phyloP scores from a whole-genome alignment of 345 rosid genomes.

The Hirschfeldia incana region DNA sequence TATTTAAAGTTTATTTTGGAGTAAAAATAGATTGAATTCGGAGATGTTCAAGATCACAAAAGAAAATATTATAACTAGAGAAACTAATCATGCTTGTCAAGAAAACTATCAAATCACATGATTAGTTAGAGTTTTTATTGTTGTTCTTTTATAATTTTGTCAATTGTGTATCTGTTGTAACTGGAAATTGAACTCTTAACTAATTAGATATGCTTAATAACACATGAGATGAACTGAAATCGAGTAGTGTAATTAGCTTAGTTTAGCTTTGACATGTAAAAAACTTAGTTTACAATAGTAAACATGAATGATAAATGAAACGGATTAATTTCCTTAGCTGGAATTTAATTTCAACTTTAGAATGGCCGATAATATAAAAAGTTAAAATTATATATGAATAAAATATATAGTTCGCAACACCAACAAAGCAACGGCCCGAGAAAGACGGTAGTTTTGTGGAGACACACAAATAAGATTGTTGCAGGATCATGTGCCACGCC shows the following conservation, averaged over 20 bases:
- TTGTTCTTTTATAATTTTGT: background rate
- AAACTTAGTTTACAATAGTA: background rate
- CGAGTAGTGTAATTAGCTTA: background rate
- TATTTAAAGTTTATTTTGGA: too few relatives aligned
- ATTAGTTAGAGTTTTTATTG: slow-evolving; percentile 18
- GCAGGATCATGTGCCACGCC: slow-evolving; percentile 43
- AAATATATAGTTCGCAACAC: slow-evolving; percentile 32
- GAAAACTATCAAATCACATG: slow-evolving; percentile 37
- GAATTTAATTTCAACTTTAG: background rate
- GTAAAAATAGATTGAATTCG: too few relatives aligned
- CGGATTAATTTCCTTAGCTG: background rate
- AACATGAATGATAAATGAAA: background rate
- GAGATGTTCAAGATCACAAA: background rate
- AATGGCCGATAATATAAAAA: slow-evolving; percentile 3
- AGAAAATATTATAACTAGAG: background rate
- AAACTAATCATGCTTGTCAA: background rate
- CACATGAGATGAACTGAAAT: background rate
- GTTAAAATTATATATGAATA: background rate
- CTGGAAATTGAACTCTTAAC: slow-evolving; percentile 25
- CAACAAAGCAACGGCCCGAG: slow-evolving; percentile 34
- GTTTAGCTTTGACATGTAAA: background rate
- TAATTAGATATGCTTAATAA: background rate
- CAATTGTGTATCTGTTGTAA: slow-evolving; percentile 1
- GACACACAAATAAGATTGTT: slow-evolving; percentile 35
- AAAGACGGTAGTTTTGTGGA: slow-evolving; percentile 41